Percentiles rank a stretch among this genome's conserved stretches.
Evolutionary conservation across 106 monocot species (phyloP).

Genomic region (Vanilla planifolia): DNA sequence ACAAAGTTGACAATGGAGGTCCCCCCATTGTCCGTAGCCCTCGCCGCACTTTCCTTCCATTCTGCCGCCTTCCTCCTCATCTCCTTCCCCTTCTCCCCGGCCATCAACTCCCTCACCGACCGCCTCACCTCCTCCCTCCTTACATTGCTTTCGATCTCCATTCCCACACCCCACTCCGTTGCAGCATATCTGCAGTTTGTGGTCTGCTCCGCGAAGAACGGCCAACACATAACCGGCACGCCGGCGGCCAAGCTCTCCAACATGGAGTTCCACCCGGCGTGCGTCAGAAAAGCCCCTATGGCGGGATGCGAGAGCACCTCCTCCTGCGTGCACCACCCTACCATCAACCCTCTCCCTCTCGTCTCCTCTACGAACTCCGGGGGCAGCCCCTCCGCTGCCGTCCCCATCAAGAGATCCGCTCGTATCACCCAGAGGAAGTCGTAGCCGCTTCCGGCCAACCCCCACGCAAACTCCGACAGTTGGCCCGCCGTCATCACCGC

Average conservation of each 20-base stretch:
- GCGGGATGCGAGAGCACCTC: constrained; percentile 19
- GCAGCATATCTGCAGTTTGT: constrained; percentile 7
- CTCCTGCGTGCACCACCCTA: constrained; percentile 32
- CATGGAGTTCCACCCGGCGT: constrained; percentile 29
- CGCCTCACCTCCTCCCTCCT: constrained; percentile 1
- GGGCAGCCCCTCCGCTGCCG: constrained; percentile 8
- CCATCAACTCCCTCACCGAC: constrained; percentile 8
- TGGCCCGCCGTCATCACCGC: constrained; percentile 21
- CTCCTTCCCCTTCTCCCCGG: neutral
- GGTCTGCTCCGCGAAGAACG: constrained; percentile 19
- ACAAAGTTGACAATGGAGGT: neutral
- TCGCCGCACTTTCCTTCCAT: constrained; percentile 7
- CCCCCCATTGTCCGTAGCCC: neutral
- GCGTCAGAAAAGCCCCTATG: constrained; percentile 25
- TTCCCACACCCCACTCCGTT: constrained; percentile 11
- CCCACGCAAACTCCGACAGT: constrained; percentile 30
- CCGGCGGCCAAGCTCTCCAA: constrained; percentile 18
- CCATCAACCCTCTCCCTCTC: constrained; percentile 2
- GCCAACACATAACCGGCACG: constrained; percentile 30
- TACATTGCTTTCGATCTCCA: constrained; percentile 12
- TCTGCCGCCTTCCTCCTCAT: constrained; percentile 4
- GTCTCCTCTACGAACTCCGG: constrained; percentile 12
- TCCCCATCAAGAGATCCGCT: constrained; percentile 16
- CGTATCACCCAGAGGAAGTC: constrained; percentile 24
- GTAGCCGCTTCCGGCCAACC: constrained; percentile 12